Percentiles rank a stretch among this genome's conserved stretches.
Evolutionary conservation across 2,329 filamentous ascomycete genomes (phyloP).

Genomic region (Diplocarpon mali): DNA sequence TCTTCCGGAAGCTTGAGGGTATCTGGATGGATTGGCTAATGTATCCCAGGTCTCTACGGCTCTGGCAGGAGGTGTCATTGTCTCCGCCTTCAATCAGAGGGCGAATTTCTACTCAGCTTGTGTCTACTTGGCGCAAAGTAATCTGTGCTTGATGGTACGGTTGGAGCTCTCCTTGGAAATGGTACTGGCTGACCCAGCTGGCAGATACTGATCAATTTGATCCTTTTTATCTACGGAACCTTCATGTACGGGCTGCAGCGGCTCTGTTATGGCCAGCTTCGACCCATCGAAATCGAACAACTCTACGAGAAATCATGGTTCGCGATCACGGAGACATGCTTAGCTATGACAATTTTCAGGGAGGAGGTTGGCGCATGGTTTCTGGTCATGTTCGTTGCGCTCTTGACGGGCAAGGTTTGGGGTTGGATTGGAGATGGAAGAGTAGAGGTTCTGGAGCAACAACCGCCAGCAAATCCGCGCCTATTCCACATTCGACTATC

Average conservation of each 20-base stretch:
- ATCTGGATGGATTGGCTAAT: slow-evolving; percentile 4
- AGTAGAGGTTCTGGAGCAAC: slow-evolving; percentile 89
- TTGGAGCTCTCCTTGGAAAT: background rate
- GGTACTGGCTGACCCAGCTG: slow-evolving; percentile 3
- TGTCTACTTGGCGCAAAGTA: slow-evolving; percentile 93
- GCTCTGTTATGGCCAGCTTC: slow-evolving; percentile 79
- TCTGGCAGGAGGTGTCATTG: slow-evolving; percentile 71
- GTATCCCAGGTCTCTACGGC: slow-evolving; percentile 59
- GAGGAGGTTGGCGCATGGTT: slow-evolving; percentile 94
- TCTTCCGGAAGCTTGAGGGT: slow-evolving; percentile 1
- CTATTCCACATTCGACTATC: slow-evolving; percentile 79
- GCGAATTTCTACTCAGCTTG: slow-evolving; percentile 98
- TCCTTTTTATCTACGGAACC: slow-evolving; percentile 68
- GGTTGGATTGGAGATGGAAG: slow-evolving; percentile 95
- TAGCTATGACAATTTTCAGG: slow-evolving; percentile 97
- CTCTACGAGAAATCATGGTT: slow-evolving; percentile 98
- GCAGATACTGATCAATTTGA: slow-evolving; percentile 83
- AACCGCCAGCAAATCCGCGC: slow-evolving; percentile 78
- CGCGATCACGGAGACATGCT: slow-evolving; percentile 87
- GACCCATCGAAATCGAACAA: slow-evolving; percentile 91
- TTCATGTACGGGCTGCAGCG: slow-evolving; percentile 82
- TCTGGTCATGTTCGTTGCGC: slow-evolving; percentile 86
- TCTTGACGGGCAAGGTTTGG: slow-evolving; percentile 94
- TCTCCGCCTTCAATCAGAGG: slow-evolving; percentile 87
- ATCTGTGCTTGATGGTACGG: slow-evolving; percentile 79